Percentiles rank a stretch among this genome's conserved stretches.
Conservation (phyloP, 495 filamentous ascomycete species). For the Xylaria intraflava region DNA sequence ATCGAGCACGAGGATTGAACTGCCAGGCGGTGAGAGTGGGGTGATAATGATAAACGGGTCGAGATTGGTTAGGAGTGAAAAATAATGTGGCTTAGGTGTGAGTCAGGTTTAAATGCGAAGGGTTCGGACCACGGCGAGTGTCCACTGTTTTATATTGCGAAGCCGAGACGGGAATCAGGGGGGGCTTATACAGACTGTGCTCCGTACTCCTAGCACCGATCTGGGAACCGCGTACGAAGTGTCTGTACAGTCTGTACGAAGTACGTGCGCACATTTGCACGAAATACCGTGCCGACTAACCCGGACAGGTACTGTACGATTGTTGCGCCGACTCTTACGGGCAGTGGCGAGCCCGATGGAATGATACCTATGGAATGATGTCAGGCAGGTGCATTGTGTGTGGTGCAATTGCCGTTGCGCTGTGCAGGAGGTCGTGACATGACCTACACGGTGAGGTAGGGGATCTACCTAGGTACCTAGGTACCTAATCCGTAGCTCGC, state of each 20-base stretch:
- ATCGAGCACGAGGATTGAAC: conserved; percentile 5
- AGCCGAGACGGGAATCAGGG: conserved; percentile 5
- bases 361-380: no score
- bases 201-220: not conserved
- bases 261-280: not conserved
- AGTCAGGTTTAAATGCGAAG: conserved; percentile 10
- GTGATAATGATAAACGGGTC: conserved; percentile 5
- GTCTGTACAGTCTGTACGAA: no score
- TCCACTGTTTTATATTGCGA: conserved; percentile 26
- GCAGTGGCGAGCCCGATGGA: no score
- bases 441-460: no score
- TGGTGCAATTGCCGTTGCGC: no score
- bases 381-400: no score
- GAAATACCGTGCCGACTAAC: not conserved
- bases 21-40: conserved; percentile 35
- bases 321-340: no score
- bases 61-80: not conserved
- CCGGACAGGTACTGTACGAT: not conserved
- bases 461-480: not conserved
- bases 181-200: not conserved
- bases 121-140: conserved; percentile 15
- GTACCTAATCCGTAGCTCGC: not conserved
- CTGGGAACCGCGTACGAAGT: no score
- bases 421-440: no score
- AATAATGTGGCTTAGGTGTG: conserved; percentile 10